phyloP scores from a whole-genome alignment of 139 green algal species.

The Chlamydomonas applanata region DNA sequence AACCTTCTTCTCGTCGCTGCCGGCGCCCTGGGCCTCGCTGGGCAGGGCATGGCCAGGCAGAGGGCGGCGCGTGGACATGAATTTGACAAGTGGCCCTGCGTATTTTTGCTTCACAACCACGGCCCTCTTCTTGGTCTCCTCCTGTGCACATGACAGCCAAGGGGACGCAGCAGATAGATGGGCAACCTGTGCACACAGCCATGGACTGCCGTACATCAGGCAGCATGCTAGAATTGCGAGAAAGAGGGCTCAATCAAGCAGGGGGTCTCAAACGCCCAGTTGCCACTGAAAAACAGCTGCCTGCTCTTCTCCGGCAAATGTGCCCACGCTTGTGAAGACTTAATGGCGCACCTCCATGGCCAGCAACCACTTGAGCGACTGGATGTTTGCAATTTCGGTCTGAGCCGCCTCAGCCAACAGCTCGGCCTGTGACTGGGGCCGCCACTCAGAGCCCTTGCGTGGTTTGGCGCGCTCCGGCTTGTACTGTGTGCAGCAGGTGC shows the following conservation, averaged over 20 bases:
- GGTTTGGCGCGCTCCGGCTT: slow-evolving; percentile 5
- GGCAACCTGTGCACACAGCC: too few relatives aligned
- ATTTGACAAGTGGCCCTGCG: slow-evolving; percentile 55
- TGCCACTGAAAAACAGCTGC: too few relatives aligned
- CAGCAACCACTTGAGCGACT: slow-evolving; percentile 58
- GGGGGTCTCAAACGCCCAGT: too few relatives aligned
- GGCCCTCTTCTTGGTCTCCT: slow-evolving; percentile 46
- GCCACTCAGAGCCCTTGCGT: slow-evolving; percentile 14
- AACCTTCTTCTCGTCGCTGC: neutral
- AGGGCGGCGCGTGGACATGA: slow-evolving; percentile 22
- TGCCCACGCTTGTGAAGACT: too few relatives aligned
- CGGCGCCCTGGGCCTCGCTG: too few relatives aligned
- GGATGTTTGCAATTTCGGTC: slow-evolving; percentile 77
- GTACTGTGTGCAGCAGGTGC: neutral
- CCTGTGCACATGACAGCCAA: slow-evolving; percentile 31
- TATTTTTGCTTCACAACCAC: slow-evolving; percentile 45
- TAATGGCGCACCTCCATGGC: slow-evolving; percentile 36
- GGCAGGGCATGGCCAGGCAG: slow-evolving; percentile 20
- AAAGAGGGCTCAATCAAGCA: too few relatives aligned
- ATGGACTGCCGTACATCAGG: too few relatives aligned
- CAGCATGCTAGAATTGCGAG: too few relatives aligned
- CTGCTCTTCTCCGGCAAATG: too few relatives aligned
- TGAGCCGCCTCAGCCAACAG: slow-evolving; percentile 82
- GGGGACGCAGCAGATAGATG: too few relatives aligned
- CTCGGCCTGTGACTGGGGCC: slow-evolving; percentile 73